Percentiles rank a stretch among this genome's conserved stretches.
Evolutionary conservation across 805 yeast species (phyloP).

Genomic region (Ogataea nonfermentans): DNA sequence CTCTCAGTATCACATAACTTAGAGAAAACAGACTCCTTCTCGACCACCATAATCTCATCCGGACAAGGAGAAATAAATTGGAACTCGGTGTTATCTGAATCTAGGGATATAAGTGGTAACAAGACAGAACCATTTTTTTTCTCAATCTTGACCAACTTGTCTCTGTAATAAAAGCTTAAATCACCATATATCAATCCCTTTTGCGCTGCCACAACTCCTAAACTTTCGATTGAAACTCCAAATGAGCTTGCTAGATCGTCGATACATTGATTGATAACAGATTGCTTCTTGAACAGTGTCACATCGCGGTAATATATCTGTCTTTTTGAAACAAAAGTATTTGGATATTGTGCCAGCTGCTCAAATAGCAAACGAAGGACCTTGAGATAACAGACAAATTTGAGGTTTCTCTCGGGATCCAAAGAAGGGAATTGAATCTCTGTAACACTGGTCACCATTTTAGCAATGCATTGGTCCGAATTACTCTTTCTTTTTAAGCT

Average conservation of each 20-base stretch:
- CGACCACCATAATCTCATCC: conserved; percentile 42
- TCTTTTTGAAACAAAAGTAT: conserved; percentile 42
- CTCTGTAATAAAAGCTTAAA: conserved; percentile 22
- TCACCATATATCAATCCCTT: conserved; percentile 55
- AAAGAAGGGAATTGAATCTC: conserved; percentile 24
- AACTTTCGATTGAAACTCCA: conserved; percentile 34
- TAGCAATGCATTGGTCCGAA: conserved; percentile 2
- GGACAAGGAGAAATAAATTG: conserved; percentile 19
- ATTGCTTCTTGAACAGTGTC: conserved; percentile 46
- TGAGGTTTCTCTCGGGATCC: conserved; percentile 13
- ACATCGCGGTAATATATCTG: conserved; percentile 62
- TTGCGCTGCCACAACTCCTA: conserved; percentile 51
- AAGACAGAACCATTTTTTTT: conserved; percentile 25
- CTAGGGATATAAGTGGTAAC: conserved; percentile 40
- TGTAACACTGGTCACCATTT: conserved; percentile 6
- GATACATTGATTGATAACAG: conserved; percentile 39
- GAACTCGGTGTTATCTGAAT: conserved; percentile 19
- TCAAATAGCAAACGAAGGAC: conserved; percentile 21
- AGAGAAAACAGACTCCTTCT: conserved; percentile 51
- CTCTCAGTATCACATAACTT: conserved; percentile 26
- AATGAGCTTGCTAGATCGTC: conserved; percentile 39
- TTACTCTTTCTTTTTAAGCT: conserved; percentile 8
- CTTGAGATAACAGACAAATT: conserved; percentile 25
- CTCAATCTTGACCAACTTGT: conserved; percentile 11
- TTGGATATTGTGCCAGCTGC: conserved; percentile 8